A percentile compares a stretch with the other conserved stretches of the same genome.
Evolutionary conservation across 163 green algal genomes (phyloP).

Genomic region (Trebouxiophyceae sp.): DNA sequence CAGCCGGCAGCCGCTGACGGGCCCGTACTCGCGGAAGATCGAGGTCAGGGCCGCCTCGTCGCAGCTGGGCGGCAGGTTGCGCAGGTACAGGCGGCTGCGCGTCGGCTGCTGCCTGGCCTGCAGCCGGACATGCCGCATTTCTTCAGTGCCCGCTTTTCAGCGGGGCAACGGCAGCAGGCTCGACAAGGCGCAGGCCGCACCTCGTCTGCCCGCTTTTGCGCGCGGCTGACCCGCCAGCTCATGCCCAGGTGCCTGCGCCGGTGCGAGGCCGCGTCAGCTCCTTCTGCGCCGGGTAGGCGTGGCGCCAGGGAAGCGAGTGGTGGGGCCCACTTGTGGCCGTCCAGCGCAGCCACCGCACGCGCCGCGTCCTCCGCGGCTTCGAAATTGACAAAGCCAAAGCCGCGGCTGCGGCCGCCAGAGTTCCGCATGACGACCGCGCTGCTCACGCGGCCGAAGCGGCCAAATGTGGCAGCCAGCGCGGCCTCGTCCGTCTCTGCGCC

Average conservation of each 20-base stretch:
- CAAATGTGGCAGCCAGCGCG: conserved; percentile 28
- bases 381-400: conserved; percentile 86
- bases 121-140: neutral
- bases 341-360: conserved; percentile 66
- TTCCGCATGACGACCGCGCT: conserved; percentile 81
- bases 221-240: neutral
- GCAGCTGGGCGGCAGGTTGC: neutral
- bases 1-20: neutral
- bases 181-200: too few species aligned
- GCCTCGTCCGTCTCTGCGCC: conserved; percentile 28
- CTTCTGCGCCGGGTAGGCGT: too few species aligned
- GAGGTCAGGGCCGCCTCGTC: neutral
- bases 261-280: too few species aligned
- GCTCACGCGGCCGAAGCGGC: conserved; percentile 70
- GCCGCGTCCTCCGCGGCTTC: conserved; percentile 63
- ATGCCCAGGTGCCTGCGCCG: neutral
- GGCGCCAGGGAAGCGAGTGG: too few species aligned
- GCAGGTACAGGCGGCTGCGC: neutral
- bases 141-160: too few species aligned
- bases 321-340: conserved; percentile 74
- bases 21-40: neutral
- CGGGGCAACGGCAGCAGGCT: too few species aligned
- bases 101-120: neutral
- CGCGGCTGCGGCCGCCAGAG: conserved; percentile 43
- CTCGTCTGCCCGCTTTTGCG: neutral